Conservation (phyloP, 2,329 filamentous ascomycete genomes). For the Penicillium sp. region DNA sequence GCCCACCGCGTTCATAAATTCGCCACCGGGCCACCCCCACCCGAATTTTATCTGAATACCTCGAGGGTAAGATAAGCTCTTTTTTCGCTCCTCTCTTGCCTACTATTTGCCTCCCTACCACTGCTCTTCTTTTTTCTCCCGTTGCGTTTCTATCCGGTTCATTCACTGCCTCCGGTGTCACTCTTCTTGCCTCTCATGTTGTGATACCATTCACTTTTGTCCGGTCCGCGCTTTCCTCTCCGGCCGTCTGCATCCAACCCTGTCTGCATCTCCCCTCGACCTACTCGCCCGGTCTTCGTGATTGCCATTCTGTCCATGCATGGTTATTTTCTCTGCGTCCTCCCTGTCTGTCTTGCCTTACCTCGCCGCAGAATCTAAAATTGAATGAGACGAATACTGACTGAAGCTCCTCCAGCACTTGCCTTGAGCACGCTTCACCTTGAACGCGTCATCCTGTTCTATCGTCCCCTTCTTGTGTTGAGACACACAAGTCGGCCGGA, state of each 20-base stretch:
- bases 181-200: slow-evolving; percentile 4
- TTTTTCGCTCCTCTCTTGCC: slow-evolving; percentile 6
- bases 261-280: not conserved
- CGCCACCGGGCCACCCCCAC: slow-evolving; percentile 4
- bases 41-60: not conserved
- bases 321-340: slow-evolving; percentile 14
- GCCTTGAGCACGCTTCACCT: slow-evolving; percentile 6
- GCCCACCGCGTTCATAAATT: slow-evolving; percentile 8
- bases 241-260: slow-evolving; percentile 22
- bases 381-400: slow-evolving; percentile 13
- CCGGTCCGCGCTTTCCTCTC: slow-evolving; percentile 18
- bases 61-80: slow-evolving; percentile 15
- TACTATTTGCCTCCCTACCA: not conserved
- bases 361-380: slow-evolving; percentile 11
- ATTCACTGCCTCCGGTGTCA: slow-evolving; percentile 15
- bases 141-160: slow-evolving; percentile 16
- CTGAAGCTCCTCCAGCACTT: slow-evolving; percentile 5
- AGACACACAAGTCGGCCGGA: slow-evolving; percentile 41
- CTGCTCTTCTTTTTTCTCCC: not conserved
- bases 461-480: slow-evolving; percentile 27
- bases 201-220: slow-evolving; percentile 21
- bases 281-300: not conserved
- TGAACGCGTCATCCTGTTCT: slow-evolving; percentile 2
- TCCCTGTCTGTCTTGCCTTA: slow-evolving; percentile 10
- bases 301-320: slow-evolving; percentile 13